Conservation (phyloP, 192 early-diverging fungal genomes). For the Allomyces arbusculus region DNA sequence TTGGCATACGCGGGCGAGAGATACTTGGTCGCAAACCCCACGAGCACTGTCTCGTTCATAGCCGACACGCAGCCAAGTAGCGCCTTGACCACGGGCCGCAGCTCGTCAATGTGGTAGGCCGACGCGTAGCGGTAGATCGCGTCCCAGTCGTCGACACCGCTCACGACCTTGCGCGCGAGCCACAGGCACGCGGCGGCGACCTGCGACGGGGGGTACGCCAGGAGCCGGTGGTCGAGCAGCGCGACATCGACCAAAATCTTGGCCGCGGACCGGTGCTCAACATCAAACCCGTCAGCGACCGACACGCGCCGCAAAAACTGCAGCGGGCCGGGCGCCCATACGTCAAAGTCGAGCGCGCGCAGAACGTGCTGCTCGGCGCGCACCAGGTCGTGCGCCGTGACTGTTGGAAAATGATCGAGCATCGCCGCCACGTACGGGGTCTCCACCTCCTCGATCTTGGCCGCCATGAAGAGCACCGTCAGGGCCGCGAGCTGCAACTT, state of each 20-base stretch:
- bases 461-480: conserved; percentile 69
- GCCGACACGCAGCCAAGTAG: too few relatives aligned
- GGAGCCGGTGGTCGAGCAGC: conserved; percentile 60
- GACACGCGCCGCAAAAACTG: conserved; percentile 74
- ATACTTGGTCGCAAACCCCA: too few relatives aligned
- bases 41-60: too few relatives aligned
- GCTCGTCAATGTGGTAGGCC: too few relatives aligned
- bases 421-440: conserved; percentile 47
- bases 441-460: conserved; percentile 86
- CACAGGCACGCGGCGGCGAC: conserved; percentile 60
- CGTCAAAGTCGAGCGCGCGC: conserved; percentile 59
- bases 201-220: conserved; percentile 45
- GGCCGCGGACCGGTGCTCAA: conserved; percentile 72
- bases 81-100: too few relatives aligned
- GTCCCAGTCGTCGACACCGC: conserved; percentile 8
- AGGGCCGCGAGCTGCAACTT: conserved; percentile 88
- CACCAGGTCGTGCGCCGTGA: conserved; percentile 32
- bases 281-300: conserved; percentile 75
- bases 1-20: too few relatives aligned
- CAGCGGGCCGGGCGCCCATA: conserved; percentile 75
- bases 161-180: conserved; percentile 64
- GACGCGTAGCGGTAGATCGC: too few relatives aligned
- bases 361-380: conserved; percentile 83
- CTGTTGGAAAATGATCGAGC: too few relatives aligned
- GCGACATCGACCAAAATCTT: conserved; percentile 94